Conservation (phyloP, 2,329 filamentous ascomycete genomes). For the Pezicula carpinea region DNA sequence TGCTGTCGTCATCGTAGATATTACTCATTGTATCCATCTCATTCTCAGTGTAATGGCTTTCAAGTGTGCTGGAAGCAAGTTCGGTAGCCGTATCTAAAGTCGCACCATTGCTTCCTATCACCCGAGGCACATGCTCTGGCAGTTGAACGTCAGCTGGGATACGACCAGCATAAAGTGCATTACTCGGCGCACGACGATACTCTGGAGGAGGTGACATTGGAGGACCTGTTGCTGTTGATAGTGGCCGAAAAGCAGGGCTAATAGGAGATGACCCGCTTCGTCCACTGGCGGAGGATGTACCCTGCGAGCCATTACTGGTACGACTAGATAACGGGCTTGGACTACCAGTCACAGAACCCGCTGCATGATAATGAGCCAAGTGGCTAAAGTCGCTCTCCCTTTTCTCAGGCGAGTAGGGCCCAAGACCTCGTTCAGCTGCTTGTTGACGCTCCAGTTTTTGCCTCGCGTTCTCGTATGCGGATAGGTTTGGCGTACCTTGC, state of each 20-base stretch:
- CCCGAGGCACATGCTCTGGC: conserved; percentile 27
- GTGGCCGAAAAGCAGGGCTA: conserved; percentile 12
- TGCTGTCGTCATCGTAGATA: conserved; percentile 3
- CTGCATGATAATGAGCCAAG: conserved; percentile 30
- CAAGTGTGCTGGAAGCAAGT: conserved; percentile 35
- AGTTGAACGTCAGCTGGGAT: conserved; percentile 44
- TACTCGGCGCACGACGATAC: conserved; percentile 38
- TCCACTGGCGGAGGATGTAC: conserved; percentile 6
- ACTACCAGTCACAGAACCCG: conserved; percentile 7
- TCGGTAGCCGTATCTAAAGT: conserved; percentile 13
- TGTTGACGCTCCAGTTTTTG: conserved; percentile 48
- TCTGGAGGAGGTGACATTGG: conserved; percentile 14
- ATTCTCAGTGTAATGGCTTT: conserved; percentile 54
- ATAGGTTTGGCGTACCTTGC: conserved; percentile 33
- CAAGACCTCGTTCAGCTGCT: conserved; percentile 19
- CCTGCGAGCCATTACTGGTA: conserved; percentile 6
- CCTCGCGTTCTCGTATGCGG: conserved; percentile 46
- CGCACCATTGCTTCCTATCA: conserved; percentile 25
- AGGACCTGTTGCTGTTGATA: conserved; percentile 8
- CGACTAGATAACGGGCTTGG: conserved; percentile 9
- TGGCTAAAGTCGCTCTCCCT: conserved; percentile 23
- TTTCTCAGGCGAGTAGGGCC: conserved; percentile 30
- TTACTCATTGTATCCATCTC: conserved; percentile 32
- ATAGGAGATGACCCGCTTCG: conserved; percentile 13
- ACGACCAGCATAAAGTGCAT: conserved; percentile 50